Conservation (phyloP, 768 basidiomycete species). For the Cytidiella melzeri region DNA sequence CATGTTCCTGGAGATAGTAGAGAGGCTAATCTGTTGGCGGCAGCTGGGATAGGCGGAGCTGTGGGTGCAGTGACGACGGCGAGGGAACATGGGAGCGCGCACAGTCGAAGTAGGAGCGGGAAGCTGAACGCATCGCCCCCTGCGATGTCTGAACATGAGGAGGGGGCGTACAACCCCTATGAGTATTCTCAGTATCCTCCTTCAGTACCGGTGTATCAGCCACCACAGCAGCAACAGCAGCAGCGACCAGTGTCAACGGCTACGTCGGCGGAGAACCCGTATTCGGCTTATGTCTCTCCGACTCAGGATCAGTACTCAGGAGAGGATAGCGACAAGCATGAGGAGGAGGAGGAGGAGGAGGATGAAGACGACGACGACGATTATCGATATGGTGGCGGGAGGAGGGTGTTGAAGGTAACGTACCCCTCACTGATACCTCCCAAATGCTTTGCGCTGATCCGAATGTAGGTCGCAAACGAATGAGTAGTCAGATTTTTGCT, state of each 20-base stretch:
- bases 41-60: slow-evolving; percentile 17
- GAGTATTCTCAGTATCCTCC: background rate
- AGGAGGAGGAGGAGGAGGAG: slow-evolving; percentile 19
- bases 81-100: slow-evolving; percentile 4
- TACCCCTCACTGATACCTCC: background rate
- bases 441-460: background rate
- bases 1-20: slow-evolving; percentile 2
- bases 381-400: slow-evolving; percentile 24
- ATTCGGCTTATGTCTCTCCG: slow-evolving; percentile 18
- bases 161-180: slow-evolving; percentile 11
- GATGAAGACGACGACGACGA: slow-evolving; percentile 30
- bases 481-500: background rate
- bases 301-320: slow-evolving; percentile 4
- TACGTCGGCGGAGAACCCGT: slow-evolving; percentile 16
- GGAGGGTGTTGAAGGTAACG: slow-evolving; percentile 27
- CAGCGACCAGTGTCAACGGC: slow-evolving; percentile 12
- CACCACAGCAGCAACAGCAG: slow-evolving; percentile 5
- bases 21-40: slow-evolving; percentile 18
- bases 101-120: background rate
- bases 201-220: background rate
- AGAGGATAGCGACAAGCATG: slow-evolving; percentile 11
- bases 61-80: slow-evolving; percentile 12
- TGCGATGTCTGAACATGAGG: background rate
- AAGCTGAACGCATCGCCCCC: background rate
- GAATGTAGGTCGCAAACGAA: slow-evolving; percentile 16